These are phyloP conservation scores for Sanghuangporus weigelae DNA, from an alignment of 1,284 basidiomycete genomes.

Conservation along the genomic window DNA sequence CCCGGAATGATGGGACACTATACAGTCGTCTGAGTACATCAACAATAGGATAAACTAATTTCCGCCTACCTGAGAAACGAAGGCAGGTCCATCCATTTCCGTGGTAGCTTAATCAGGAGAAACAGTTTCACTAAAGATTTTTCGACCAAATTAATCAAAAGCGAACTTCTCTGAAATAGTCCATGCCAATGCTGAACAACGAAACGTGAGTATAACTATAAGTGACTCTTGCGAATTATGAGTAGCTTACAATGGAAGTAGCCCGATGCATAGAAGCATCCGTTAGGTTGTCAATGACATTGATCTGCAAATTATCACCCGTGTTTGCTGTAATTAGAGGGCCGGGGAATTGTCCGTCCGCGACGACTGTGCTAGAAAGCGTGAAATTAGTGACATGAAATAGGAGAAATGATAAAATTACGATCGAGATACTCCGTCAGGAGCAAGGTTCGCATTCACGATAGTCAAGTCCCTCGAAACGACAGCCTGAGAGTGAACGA, in stretches of 20 bases:
- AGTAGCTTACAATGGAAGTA: conserved; percentile 24
- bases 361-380: conserved; percentile 15
- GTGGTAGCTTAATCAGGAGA: not conserved
- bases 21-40: not conserved
- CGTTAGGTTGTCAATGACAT: conserved; percentile 20
- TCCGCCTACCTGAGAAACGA: conserved; percentile 21
- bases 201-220: conserved; percentile 18
- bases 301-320: conserved; percentile 19
- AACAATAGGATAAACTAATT: not conserved
- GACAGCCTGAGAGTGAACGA: not conserved
- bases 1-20: conserved; percentile 40
- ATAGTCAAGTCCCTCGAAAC: conserved; percentile 8
- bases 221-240: conserved; percentile 26
- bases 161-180: conserved; percentile 34
- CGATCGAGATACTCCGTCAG: conserved; percentile 29
- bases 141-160: conserved; percentile 1
- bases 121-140: not conserved
- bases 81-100: conserved; percentile 36
- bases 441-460: conserved; percentile 19
- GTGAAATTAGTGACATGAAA: not conserved
- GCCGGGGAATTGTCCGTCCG: conserved; percentile 21
- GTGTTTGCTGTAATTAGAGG: conserved; percentile 20
- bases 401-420: conserved; percentile 18
- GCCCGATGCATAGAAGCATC: conserved; percentile 24
- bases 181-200: conserved; percentile 46